Base-by-base conservation (phyloP, 495 filamentous ascomycete species). In the Daldinia grandis region DNA sequence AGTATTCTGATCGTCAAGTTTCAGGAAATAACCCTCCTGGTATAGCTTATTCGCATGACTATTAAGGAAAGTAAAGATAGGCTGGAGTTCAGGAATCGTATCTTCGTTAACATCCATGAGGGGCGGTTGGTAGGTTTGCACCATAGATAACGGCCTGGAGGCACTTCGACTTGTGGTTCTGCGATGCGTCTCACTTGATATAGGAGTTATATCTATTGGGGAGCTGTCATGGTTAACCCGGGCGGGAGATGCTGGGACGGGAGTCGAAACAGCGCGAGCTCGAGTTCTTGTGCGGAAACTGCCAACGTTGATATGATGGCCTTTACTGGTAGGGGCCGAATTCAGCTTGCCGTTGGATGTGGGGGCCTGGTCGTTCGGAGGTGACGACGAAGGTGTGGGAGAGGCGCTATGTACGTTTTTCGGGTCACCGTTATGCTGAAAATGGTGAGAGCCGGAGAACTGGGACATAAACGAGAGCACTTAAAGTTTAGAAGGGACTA, bases 21-120 rank as follows among this genome's bases (percentile, higher is more conserved):
- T 99, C 73, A 99, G 76, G 66, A 99, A 98, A 76, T 98, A 99
- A 14, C 95, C 95, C 80, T 99, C 95, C 50, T 97, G 93, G 77
- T 98, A 99, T 53, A 98, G 82, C 81, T 98, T 99, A 78, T 97
- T 98, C 10, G 87, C 88, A 79, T 98, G 96, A 78, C 91, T 97
- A 80, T 97, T 99, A 55, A 99, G 87, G 74, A 92, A 95, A 58
- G 87, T 91, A 79, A 98, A 98, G 71, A 98, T 95, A 25, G 93
- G 95, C 78, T 93, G 92, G 35, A 99, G 84, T 82, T 99, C 95
- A 5, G 96, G 92, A 33, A 93, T 87, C 8, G 93, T 98, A 73
- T 97, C 93, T 57, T 88, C 84, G 67, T 87, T 88, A 55, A 97
- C 87, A 67, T 97, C 90, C 88, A 97, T 92, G 70, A 92, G 78